phyloP scores from a whole-genome alignment of 495 filamentous ascomycete species.

The Penicillium samsonianum region DNA sequence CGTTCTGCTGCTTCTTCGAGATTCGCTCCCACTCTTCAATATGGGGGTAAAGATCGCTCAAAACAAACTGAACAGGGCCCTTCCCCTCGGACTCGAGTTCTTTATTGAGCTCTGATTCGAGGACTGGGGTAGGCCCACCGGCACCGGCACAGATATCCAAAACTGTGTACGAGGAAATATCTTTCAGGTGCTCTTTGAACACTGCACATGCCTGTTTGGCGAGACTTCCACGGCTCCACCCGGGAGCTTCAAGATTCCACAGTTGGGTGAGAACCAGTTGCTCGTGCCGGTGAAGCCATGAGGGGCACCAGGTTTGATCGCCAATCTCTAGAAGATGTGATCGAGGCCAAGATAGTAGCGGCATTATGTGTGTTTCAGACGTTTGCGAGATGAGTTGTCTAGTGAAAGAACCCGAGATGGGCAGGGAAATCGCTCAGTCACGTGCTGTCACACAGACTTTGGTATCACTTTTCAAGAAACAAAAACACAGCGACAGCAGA shows the following conservation, averaged over 20 bases:
- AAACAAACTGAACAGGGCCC: slow-evolving; percentile 57
- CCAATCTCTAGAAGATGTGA: slow-evolving; percentile 39
- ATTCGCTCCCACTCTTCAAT: slow-evolving; percentile 59
- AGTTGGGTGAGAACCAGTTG: slow-evolving; percentile 37
- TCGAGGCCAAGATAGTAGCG: slow-evolving; percentile 25
- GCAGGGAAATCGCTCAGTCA: neutral
- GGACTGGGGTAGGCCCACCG: slow-evolving; percentile 66
- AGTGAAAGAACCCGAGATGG: neutral
- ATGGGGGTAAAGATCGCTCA: slow-evolving; percentile 72
- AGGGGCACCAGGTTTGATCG: slow-evolving; percentile 40
- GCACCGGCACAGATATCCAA: slow-evolving; percentile 76
- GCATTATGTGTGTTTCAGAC: neutral
- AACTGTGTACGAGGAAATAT: slow-evolving; percentile 52
- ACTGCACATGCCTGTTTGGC: slow-evolving; percentile 36
- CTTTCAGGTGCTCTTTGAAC: slow-evolving; percentile 44
- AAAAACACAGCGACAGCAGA: neutral
- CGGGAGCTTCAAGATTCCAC: slow-evolving; percentile 31
- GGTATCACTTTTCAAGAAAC: neutral
- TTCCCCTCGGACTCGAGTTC: slow-evolving; percentile 30
- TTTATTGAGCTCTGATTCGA: slow-evolving; percentile 58
- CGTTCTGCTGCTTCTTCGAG: slow-evolving; percentile 46
- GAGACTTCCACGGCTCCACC: slow-evolving; percentile 25
- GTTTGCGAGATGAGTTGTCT: neutral
- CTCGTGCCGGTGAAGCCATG: slow-evolving; percentile 31
- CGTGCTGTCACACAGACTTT: neutral